Evolutionary conservation across 352 stramenopile species (phyloP).

Genomic region (Pythium monospermum): DNA sequence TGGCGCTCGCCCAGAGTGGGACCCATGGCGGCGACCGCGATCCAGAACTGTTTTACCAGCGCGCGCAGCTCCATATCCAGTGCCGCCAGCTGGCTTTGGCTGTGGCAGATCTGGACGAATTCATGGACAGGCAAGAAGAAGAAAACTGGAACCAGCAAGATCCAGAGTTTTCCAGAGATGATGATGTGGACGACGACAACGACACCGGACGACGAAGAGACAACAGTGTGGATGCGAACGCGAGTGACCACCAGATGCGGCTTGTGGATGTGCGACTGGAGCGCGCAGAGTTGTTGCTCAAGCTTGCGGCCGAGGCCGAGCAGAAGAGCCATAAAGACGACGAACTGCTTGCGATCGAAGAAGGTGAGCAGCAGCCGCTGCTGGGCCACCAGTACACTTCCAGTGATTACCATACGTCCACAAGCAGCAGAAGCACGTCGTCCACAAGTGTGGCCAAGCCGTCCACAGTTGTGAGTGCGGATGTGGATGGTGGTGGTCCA

Average conservation of each 20-base stretch:
- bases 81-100: slow-evolving; percentile 42
- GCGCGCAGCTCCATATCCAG: slow-evolving; percentile 43
- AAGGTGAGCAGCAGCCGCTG: slow-evolving; percentile 29
- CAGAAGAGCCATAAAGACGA: slow-evolving; percentile 37
- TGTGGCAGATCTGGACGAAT: slow-evolving; percentile 55
- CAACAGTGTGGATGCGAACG: background rate
- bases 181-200: slow-evolving; percentile 7
- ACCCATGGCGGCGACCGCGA: slow-evolving; percentile 41
- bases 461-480: background rate
- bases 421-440: background rate
- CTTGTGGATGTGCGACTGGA: slow-evolving; percentile 58
- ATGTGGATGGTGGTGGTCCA: too few species aligned
- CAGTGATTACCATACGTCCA: slow-evolving; percentile 13
- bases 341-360: slow-evolving; percentile 38
- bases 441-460: background rate
- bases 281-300: slow-evolving; percentile 45
- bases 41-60: slow-evolving; percentile 53
- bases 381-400: slow-evolving; percentile 6
- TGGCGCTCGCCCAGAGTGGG: slow-evolving; percentile 35
- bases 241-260: slow-evolving; percentile 10
- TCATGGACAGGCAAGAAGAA: slow-evolving; percentile 65
- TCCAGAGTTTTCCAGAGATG: slow-evolving; percentile 14
- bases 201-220: background rate
- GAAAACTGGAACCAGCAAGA: background rate
- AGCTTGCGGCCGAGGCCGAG: slow-evolving; percentile 51